Base-by-base conservation (phyloP, 495 filamentous ascomycete species). In the Xylaria grammica region DNA sequence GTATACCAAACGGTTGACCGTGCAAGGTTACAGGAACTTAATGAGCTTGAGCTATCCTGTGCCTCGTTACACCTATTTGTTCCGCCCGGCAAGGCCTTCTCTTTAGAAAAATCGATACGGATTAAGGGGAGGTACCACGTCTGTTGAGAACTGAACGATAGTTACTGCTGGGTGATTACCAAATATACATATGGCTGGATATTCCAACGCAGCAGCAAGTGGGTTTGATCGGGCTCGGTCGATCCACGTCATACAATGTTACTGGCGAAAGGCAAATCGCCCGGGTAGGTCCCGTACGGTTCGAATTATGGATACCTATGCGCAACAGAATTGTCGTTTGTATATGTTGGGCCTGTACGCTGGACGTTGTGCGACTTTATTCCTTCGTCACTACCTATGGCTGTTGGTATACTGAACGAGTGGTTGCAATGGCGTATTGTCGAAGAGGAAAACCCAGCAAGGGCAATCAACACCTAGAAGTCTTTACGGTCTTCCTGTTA, bases 381-480 rank as follows among this genome's bases (percentile, higher is more conserved):
- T 53, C 60, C 27, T 34, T 45, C 45, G 30, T 30, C 42, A 22
- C 13, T 63, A 30, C 15, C 40, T 63, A 3, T 44, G 2, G 26
- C 26, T 63, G 27, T 42, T 42, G 45, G 15, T 49, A 26, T 52
- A 32, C 50, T 27, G 49, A 19, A 49, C 38, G 40, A 26, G 60
- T 32, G 51, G 50, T 45, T 54, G 50, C 24, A 34, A 51, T 24
- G 60, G 27, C 45, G 26, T 24, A 46, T 32, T 19, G 26, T 44
- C 20, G 46, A 17, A 46, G 10, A 52, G 5, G 50, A 62, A 20
- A 34, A 19, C 51, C 27, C 22, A 55, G 30, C n/a, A 54, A 19
- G 42, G 42, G 15, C 20, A 55, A 40, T 38, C 40, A 54, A 32
- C 15, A 48, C 60, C 60, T 63, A 48, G 22, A 62, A n/a, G 26